Evolutionary conservation across 805 yeast genomes (phyloP), one percentile per base, ranked within the genome.

Genomic region (Hanseniaspora pseudoguilliermondii): DNA sequence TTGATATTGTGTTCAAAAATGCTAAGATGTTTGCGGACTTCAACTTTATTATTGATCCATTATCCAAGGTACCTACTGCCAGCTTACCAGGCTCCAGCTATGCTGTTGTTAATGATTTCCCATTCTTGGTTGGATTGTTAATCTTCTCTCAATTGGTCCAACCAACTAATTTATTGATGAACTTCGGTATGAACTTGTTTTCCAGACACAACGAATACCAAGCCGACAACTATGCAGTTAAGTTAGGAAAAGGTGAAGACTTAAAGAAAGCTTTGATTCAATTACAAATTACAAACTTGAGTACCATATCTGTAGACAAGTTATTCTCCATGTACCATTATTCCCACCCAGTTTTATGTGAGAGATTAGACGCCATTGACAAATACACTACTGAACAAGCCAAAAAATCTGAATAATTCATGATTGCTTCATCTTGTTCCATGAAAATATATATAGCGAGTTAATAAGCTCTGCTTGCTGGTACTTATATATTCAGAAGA

Each of bases 311-410:
- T 65, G 95, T 93, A 29, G 97, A 93, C 67, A 80, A 90, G 79
- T 75, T 89, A 61, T 93, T 83, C 70, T 84, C 95, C 21, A 82
- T 93, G 46, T 91, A 87, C 70, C 88, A 83, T 66, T 83, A 86
- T 70, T 83, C 91, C 50, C 98, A 93, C 64, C 99, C 99, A 50
- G 86, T 87, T 57, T 71, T 91, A 63, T 81, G 91, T 18, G 97
- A 93, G 73, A 83, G 99, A 73, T 76, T 93, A 62, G 67, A 73
- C 47, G 95, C 95, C 8, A 75, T 93, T 59, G 83, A 81, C 18
- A 23, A 35, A 11, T 43, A 51, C 18, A 47, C 48, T 34, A 7
- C 16, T 61, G 60, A 59, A 36, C 43, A 46, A 48, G 60, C 29
- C 20, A 46, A 46, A 38, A 46, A 46, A 13, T 18, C 39, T 13